Conservation (phyloP, 306 rosid species). For the Pterocarpus macrocarpus region DNA sequence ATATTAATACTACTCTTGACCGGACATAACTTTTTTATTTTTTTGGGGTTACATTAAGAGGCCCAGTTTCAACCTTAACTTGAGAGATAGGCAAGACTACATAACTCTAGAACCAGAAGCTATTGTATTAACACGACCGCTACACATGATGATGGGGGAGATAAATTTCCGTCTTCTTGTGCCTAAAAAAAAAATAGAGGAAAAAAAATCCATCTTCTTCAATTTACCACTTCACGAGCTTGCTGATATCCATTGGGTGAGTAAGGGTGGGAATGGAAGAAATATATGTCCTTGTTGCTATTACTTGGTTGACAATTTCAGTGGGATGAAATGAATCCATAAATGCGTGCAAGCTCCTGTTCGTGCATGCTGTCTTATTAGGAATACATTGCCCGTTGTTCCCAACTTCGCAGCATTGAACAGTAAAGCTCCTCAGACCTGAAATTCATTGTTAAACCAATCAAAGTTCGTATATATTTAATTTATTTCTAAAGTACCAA, state of each 20-base stretch:
- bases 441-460: slow-evolving; percentile 2
- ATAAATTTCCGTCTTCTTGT: too few relatives aligned
- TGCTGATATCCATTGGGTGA: slow-evolving; percentile 32
- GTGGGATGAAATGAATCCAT: slow-evolving; percentile 47
- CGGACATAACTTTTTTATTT: too few relatives aligned
- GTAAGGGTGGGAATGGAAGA: neutral
- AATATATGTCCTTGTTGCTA: slow-evolving; percentile 5
- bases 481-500: too few relatives aligned
- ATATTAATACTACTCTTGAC: too few relatives aligned
- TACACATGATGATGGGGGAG: neutral
- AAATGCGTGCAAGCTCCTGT: slow-evolving; percentile 9
- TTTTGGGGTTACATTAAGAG: too few relatives aligned
- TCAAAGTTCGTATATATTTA: too few relatives aligned
- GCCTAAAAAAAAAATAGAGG: too few relatives aligned
- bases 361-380: slow-evolving; percentile 20
- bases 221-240: neutral
- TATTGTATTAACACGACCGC: neutral
- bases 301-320: slow-evolving; percentile 6
- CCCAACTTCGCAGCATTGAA: slow-evolving; percentile 35
- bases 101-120: neutral
- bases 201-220: too few relatives aligned
- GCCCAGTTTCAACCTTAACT: too few relatives aligned
- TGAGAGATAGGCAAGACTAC: neutral
- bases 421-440: neutral
- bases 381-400: slow-evolving; percentile 25